Base-by-base conservation (phyloP, 23 red algal species). In the Agarophyton chilense region DNA sequence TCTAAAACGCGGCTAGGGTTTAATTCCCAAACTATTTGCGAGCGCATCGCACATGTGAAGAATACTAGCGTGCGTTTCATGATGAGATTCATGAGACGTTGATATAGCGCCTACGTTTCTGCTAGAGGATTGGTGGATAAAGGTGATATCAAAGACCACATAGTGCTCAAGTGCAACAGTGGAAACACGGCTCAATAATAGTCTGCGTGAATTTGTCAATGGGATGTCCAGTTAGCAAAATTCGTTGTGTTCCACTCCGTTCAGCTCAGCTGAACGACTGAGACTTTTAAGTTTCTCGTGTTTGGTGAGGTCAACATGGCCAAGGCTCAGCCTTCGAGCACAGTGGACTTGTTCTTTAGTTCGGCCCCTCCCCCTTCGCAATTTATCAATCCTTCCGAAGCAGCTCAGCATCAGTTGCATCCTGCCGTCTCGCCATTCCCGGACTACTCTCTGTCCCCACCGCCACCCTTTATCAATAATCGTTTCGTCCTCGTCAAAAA, bases 141-240 rank as follows among this genome's bases (percentile, higher is more conserved):
- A 8, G 88, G 84, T 16, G 61, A 58, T 19, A 40, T 98, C 11
- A 91, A 91, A 17, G 64, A 77, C 29, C 77, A 80, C 24, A 52
- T 93, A 10, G 95, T 98, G 12, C 66, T 98, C 35, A 98, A 98
- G 76, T 94, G 95, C 81, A 98, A 91, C 10, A 81, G 67, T n/a
- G 95, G 95, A 41, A 91, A 98, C 66, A n/a, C n/a, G n/a, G n/a
- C n/a, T n/a, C n/a, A n/a, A n/a, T n/a, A n/a, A n/a, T n/a, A n/a
- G n/a, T n/a, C n/a, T n/a, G n/a, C n/a, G n/a, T n/a, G n/a, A n/a
- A n/a, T n/a, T n/a, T n/a, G n/a, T n/a, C n/a, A n/a, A n/a, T n/a
- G n/a, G n/a, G n/a, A n/a, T n/a, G n/a, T n/a, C n/a, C n/a, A n/a
- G n/a, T n/a, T n/a, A n/a, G n/a, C n/a, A n/a, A n/a, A n/a, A n/a